Evolutionary conservation across 176 grass and related monocot genomes (phyloP).

Genomic region (Zizania latifolia): DNA sequence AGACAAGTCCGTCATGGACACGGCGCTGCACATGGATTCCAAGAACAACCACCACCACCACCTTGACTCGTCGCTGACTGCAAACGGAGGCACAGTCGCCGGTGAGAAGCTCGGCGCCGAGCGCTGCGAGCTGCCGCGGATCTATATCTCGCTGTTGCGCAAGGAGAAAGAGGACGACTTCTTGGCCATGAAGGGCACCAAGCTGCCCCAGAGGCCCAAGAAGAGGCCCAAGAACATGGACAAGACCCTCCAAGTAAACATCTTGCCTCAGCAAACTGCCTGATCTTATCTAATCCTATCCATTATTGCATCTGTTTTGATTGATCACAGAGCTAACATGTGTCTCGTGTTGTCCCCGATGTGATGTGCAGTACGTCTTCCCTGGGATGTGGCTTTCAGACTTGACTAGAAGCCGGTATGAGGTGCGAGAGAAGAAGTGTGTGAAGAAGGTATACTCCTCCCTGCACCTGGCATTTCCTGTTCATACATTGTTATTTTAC

Average conservation of each 20-base stretch:
- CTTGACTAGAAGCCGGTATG: slow-evolving; percentile 80
- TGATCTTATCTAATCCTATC: slow-evolving; percentile 9
- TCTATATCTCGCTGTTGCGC: slow-evolving; percentile 80
- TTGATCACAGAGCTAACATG: slow-evolving; percentile 18
- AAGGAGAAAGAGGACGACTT: slow-evolving; percentile 97
- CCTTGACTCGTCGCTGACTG: slow-evolving; percentile 20
- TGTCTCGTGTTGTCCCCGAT: neutral
- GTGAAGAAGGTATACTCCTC: slow-evolving; percentile 65
- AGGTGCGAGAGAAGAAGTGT: slow-evolving; percentile 95
- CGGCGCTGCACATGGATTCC: slow-evolving; percentile 21
- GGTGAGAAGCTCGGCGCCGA: slow-evolving; percentile 36
- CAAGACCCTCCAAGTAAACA: slow-evolving; percentile 68
- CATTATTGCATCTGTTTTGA: neutral
- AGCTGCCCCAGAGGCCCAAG: slow-evolving; percentile 89
- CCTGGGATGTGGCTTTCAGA: slow-evolving; percentile 97
- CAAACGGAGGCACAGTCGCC: slow-evolving; percentile 13
- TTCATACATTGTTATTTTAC: neutral
- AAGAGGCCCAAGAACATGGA: slow-evolving; percentile 90
- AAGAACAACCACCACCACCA: slow-evolving; percentile 26
- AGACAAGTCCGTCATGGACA: slow-evolving; percentile 29
- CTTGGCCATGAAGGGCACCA: slow-evolving; percentile 79
- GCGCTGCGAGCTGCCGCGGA: slow-evolving; percentile 79
- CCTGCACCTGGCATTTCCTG: neutral
- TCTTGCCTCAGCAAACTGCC: neutral
- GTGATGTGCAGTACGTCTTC: slow-evolving; percentile 63